A percentile compares a stretch with the other conserved stretches of the same genome.
Conservation (phyloP, 2,329 filamentous ascomycete genomes). For the Colletotrichum liaoningense region DNA sequence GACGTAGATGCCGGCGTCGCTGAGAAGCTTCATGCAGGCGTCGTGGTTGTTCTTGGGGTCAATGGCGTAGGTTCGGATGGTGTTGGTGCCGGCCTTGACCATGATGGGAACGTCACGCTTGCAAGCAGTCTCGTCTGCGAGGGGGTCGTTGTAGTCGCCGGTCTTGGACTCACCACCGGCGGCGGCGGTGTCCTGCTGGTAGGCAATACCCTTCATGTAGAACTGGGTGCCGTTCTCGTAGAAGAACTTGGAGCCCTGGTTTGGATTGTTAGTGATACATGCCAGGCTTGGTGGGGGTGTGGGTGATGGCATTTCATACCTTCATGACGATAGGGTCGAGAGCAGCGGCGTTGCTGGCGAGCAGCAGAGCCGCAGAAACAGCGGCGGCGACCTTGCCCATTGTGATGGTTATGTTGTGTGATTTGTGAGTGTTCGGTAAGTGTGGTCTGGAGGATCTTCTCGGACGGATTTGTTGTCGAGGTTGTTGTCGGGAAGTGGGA, state of each 20-base stretch:
- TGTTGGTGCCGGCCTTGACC: slow-evolving; percentile 84
- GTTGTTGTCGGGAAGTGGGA: neutral
- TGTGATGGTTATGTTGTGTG: neutral
- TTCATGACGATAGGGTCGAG: slow-evolving; percentile 76
- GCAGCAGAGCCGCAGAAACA: slow-evolving; percentile 53
- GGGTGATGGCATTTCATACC: slow-evolving; percentile 57
- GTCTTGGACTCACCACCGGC: slow-evolving; percentile 61
- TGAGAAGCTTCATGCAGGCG: slow-evolving; percentile 85
- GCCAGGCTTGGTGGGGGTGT: neutral
- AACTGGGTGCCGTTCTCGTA: slow-evolving; percentile 77
- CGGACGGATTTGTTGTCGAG: neutral
- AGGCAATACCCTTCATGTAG: slow-evolving; percentile 93
- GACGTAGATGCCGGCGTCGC: slow-evolving; percentile 92
- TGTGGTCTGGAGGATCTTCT: neutral
- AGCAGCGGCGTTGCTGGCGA: slow-evolving; percentile 54
- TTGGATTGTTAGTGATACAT: slow-evolving; percentile 33
- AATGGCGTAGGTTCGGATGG: slow-evolving; percentile 94
- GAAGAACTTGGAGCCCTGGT: slow-evolving; percentile 86
- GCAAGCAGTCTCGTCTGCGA: slow-evolving; percentile 78
- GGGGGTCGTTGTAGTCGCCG: slow-evolving; percentile 81
- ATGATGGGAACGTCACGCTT: slow-evolving; percentile 88
- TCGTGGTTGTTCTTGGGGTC: slow-evolving; percentile 83
- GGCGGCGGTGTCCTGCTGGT: slow-evolving; percentile 82
- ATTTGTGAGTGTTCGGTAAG: neutral
- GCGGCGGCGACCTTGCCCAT: slow-evolving; percentile 35